A percentile compares a stretch with the other conserved stretches of the same genome.
Conservation (phyloP, 768 basidiomycete species). For the Termitomyces sp. region DNA sequence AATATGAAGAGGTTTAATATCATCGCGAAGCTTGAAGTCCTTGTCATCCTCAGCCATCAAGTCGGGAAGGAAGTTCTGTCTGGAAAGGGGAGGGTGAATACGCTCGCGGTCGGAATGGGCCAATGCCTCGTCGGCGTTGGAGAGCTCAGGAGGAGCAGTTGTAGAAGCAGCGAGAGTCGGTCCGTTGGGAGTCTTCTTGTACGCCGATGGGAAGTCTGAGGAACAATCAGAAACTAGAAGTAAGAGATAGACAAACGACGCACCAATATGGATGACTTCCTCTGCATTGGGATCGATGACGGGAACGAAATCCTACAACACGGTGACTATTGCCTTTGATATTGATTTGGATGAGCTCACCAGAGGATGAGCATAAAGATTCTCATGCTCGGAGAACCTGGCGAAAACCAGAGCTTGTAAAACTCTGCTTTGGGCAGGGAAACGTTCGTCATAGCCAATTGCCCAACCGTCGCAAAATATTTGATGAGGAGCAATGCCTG, state of each 20-base stretch:
- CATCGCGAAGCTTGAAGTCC: constrained; percentile 54
- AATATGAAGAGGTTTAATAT: constrained; percentile 79
- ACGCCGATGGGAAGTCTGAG: constrained; percentile 70
- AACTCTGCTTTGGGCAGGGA: constrained; percentile 60
- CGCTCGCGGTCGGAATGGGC: constrained; percentile 56
- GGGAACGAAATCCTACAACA: constrained; percentile 64
- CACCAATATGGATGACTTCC: constrained; percentile 74
- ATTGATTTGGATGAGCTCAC: constrained; percentile 28
- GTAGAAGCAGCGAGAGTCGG: constrained; percentile 33
- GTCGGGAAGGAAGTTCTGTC: constrained; percentile 83
- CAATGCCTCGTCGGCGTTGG: constrained; percentile 36
- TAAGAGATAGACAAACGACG: neutral
- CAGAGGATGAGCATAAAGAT: constrained; percentile 87
- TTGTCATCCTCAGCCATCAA: constrained; percentile 56
- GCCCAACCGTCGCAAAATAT: constrained; percentile 86
- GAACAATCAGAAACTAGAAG: neutral
- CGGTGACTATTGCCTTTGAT: constrained; percentile 4
- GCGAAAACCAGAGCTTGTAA: constrained; percentile 83
- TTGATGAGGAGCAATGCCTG: constrained; percentile 68
- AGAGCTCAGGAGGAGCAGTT: constrained; percentile 37
- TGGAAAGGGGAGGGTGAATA: constrained; percentile 63
- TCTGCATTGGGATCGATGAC: constrained; percentile 65
- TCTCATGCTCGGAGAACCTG: constrained; percentile 71
- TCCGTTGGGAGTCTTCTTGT: constrained; percentile 42
- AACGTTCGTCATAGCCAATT: constrained; percentile 86